Conservation (phyloP, 2,329 filamentous ascomycete species). For the Cordyceps javanica region DNA sequence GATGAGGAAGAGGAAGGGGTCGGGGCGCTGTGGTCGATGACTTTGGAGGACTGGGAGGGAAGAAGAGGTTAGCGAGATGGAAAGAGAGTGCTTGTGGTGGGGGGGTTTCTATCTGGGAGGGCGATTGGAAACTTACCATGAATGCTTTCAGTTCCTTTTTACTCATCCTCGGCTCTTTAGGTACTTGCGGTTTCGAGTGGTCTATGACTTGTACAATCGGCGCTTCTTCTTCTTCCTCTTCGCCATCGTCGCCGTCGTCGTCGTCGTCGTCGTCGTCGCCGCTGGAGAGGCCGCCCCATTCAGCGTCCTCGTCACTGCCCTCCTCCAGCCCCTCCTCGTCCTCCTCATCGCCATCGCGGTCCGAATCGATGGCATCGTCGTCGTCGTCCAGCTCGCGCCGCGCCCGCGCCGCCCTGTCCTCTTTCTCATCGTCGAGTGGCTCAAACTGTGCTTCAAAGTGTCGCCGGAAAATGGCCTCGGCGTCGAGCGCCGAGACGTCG, state of each 20-base stretch:
- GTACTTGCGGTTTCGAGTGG: slow-evolving; percentile 40
- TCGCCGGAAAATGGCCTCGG: slow-evolving; percentile 70
- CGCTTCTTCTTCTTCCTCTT: slow-evolving; percentile 13
- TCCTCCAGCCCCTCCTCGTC: slow-evolving; percentile 34
- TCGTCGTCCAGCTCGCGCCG: slow-evolving; percentile 26
- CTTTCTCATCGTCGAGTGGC: slow-evolving; percentile 48
- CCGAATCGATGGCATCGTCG: slow-evolving; percentile 23
- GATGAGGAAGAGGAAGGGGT: slow-evolving; percentile 20
- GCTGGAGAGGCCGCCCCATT: slow-evolving; percentile 18
- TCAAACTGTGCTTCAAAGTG: slow-evolving; percentile 88
- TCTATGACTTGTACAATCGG: slow-evolving; percentile 55
- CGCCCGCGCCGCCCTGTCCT: slow-evolving; percentile 19
- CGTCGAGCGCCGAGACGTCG: slow-evolving; percentile 39
- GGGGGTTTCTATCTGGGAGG: background rate
- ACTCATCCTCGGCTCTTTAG: slow-evolving; percentile 41
- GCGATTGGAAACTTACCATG: slow-evolving; percentile 46
- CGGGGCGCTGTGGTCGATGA: slow-evolving; percentile 46
- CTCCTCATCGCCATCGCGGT: slow-evolving; percentile 23
- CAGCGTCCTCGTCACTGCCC: slow-evolving; percentile 28
- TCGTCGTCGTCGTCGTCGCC: slow-evolving; percentile 20
- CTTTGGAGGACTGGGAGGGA: slow-evolving; percentile 16
- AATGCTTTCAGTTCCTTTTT: slow-evolving; percentile 72
- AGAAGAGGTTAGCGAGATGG: slow-evolving; percentile 3
- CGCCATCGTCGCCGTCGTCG: slow-evolving; percentile 16
- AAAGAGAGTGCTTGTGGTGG: background rate